Evolutionary conservation across 1,139 yeast genomes (phyloP).

Genomic region (Taiozyma sp.): DNA sequence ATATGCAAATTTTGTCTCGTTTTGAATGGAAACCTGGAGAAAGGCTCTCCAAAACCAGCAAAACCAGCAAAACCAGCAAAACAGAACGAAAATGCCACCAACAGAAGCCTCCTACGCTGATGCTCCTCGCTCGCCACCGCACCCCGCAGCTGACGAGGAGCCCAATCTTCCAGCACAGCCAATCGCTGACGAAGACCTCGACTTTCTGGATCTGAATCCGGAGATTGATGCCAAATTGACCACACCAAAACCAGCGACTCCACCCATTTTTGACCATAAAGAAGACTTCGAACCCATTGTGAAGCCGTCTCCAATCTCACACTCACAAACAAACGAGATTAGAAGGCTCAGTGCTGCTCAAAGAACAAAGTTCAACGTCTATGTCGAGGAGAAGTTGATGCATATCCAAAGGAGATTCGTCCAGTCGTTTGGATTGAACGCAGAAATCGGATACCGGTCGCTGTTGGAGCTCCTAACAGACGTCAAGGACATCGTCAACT

Average conservation of each 20-base stretch:
- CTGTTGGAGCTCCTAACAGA: conserved; percentile 13
- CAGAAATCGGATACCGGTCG: conserved; percentile 11
- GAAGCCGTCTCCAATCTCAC: neutral
- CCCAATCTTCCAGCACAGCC: conserved; percentile 6
- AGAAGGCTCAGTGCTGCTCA: neutral
- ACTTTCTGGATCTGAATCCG: conserved; percentile 22
- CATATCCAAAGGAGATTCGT: conserved; percentile 19
- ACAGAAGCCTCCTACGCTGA: conserved; percentile 10
- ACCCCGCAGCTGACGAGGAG: conserved; percentile 17
- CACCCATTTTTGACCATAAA: neutral
- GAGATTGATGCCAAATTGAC: conserved; percentile 7
- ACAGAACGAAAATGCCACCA: neutral
- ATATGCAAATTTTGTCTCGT: no score
- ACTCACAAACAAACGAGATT: neutral
- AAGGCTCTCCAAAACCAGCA: no score
- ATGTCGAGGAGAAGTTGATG: conserved; percentile 19
- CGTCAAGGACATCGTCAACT: conserved; percentile 11
- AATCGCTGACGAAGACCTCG: conserved; percentile 12
- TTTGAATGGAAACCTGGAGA: neutral
- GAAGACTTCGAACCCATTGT: neutral
- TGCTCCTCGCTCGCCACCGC: conserved; percentile 21
- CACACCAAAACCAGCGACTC: neutral
- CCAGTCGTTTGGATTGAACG: conserved; percentile 17
- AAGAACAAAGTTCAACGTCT: conserved; percentile 10
- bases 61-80: neutral